Conservation (phyloP, 1,284 basidiomycete species). For the Trametes versicolor region DNA sequence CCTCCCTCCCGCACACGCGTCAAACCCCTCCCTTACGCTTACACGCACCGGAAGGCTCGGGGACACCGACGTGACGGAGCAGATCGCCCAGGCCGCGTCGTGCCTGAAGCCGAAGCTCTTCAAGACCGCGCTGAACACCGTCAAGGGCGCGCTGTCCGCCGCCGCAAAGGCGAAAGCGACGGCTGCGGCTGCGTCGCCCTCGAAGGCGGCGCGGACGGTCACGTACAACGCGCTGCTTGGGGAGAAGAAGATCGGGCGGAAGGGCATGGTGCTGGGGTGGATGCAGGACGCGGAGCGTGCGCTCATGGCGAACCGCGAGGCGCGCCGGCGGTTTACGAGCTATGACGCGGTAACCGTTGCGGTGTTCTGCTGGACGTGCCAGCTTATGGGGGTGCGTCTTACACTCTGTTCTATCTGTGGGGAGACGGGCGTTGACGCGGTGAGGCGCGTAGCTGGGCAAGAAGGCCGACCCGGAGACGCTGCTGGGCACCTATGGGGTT, state of each 20-base stretch:
- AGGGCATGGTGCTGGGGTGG: slow-evolving; percentile 33
- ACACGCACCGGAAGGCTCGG: slow-evolving; percentile 37
- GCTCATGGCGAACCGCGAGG: slow-evolving; percentile 34
- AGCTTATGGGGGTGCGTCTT: slow-evolving; percentile 31
- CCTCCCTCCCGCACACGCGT: background rate
- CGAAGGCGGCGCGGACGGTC: slow-evolving; percentile 16
- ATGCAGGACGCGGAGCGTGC: slow-evolving; percentile 38
- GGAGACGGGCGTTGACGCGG: background rate
- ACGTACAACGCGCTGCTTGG: slow-evolving; percentile 34
- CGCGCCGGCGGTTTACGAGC: slow-evolving; percentile 31
- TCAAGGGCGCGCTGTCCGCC: slow-evolving; percentile 40
- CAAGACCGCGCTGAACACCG: slow-evolving; percentile 39
- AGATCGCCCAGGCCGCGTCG: slow-evolving; percentile 46
- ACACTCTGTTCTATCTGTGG: background rate
- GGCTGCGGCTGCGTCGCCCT: slow-evolving; percentile 7
- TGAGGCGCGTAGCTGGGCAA: slow-evolving; percentile 18
- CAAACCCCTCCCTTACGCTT: too few relatives aligned
- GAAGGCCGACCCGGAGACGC: slow-evolving; percentile 22
- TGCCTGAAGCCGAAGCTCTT: slow-evolving; percentile 47
- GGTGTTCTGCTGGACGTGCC: slow-evolving; percentile 39
- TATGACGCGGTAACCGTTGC: slow-evolving; percentile 36
- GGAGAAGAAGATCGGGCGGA: slow-evolving; percentile 27
- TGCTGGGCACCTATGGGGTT: slow-evolving; percentile 28
- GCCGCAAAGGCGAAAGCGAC: background rate
- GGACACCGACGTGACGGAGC: slow-evolving; percentile 46